Evolutionary conservation across 352 stramenopile species (phyloP), one percentile per base, ranked within the genome.

Genomic region (Globisporangium perplexum): DNA sequence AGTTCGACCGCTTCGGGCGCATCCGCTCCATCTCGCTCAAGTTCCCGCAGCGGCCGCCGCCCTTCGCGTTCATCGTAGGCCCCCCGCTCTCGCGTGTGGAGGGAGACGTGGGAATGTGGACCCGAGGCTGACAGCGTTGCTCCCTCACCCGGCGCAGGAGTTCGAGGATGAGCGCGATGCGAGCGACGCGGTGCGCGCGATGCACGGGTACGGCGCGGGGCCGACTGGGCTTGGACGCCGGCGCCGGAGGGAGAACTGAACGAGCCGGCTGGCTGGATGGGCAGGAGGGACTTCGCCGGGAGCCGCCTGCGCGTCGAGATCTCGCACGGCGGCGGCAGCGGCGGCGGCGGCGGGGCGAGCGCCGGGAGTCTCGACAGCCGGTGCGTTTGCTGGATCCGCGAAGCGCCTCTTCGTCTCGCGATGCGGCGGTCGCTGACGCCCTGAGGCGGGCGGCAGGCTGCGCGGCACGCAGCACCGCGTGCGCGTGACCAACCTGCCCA

Each of bases 31-130:
- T 83, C 11, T 55, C 67, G 36, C 66, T 86, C 53, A 90, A 88
- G 66, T 78, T 83, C 39, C 70, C 77, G 14, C 45, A 60, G 57
- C 72, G 74, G 7, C 59, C 69, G 7, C 60, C 63, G 47, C 62
- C 72, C 7, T 79, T 87, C 50, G 76, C 73, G 23, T 82, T 88
- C 61, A 71, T 87, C 55, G 82, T 91, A 53, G 36, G 36, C 14
- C 36, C 4, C 14, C 36, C 3, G 17, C 11, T 7, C 36, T 42
- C 36, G n/a, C n/a, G n/a, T n/a, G n/a, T n/a, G n/a, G n/a, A n/a
- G n/a, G n/a, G n/a, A n/a, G n/a, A n/a, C n/a, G n/a, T n/a, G n/a
- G n/a, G n/a, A n/a, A n/a, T n/a, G n/a, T n/a, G n/a, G n/a, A n/a
- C n/a, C n/a, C n/a, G n/a, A n/a, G n/a, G n/a, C n/a, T n/a, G n/a